Evolutionary conservation across 2,329 filamentous ascomycete species (phyloP).

Genomic region (Botrytis tulipae): DNA sequence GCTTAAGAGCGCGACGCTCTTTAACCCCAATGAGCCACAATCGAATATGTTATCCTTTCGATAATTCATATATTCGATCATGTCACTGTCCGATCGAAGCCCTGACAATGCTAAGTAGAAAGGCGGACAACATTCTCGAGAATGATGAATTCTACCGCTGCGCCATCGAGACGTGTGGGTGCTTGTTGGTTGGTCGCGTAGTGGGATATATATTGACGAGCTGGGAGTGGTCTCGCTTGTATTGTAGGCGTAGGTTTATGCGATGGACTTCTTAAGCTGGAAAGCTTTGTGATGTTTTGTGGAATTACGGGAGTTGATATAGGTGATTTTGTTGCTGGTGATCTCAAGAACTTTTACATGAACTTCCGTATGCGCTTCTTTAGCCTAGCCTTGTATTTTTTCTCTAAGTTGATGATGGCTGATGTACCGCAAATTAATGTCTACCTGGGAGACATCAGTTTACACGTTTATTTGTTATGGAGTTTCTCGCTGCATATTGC

Average conservation of each 20-base stretch:
- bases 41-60: background rate
- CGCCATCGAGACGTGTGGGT: background rate
- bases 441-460: background rate
- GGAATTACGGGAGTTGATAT: background rate
- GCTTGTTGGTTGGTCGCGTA: background rate
- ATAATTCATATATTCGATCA: background rate
- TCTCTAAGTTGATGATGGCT: background rate
- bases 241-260: background rate
- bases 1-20: background rate
- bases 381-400: background rate
- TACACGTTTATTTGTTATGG: background rate
- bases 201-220: background rate
- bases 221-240: background rate
- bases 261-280: background rate
- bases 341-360: background rate
- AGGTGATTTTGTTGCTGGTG: background rate
- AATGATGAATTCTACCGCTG: slow-evolving; percentile 3
- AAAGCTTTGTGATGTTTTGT: background rate
- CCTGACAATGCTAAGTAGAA: slow-evolving; percentile 1
- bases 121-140: background rate
- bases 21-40: background rate
- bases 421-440: background rate
- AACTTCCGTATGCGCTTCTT: background rate
- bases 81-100: background rate
- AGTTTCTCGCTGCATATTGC: background rate